Evolutionary conservation across 1,284 basidiomycete genomes (phyloP), one percentile per base, ranked within the genome.

Genomic region (Pseudozyma hubeiensis): DNA sequence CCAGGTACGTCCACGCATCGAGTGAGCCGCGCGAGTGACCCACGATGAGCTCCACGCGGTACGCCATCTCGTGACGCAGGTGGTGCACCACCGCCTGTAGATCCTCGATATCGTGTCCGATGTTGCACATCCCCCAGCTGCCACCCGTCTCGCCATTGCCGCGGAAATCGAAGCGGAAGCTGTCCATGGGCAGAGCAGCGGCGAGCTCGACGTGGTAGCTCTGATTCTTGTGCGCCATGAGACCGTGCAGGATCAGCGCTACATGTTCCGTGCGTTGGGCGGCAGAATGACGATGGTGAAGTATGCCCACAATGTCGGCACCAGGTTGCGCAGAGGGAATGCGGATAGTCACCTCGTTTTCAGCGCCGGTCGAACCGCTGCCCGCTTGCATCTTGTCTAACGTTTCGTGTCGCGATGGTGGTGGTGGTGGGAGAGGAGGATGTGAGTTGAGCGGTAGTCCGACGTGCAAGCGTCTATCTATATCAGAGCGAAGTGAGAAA

Each of bases 131-230:
- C 4, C 37, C 35, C 50, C 50, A 52, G 10, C 35, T 16, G 29
- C 50, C 50, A 13, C 37, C 37, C 24, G 51, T 45, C 8, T 52
- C 59, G 6, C 33, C 44, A 16, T 54, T 54, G 33, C 29, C 53
- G 5, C 91, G 88, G 85, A 93, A 93, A 81, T 93, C 92, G 79
- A 93, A 92, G 40, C 91, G 88, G 81, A 92, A 92, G 0, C 91
- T 91, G 81, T 93, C 91, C 35, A 91, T 81, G 0, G 90, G 90
- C 13, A 93, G 83, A 24, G 85, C 86, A 33, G 84, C 81, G 2
- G 90, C 91, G 13, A 93, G 88, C 16, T 87, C 88, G 75, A 89
- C 90, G 83, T 91, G 90, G 85, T 90, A 92, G 48, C 92, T 84
- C 85, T 93, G 93, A 81, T 93, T 90, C 53, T 75, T 75, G 53